Evolutionary conservation across 495 filamentous ascomycete genomes (phyloP).

Genomic region (Xylaria venustula): DNA sequence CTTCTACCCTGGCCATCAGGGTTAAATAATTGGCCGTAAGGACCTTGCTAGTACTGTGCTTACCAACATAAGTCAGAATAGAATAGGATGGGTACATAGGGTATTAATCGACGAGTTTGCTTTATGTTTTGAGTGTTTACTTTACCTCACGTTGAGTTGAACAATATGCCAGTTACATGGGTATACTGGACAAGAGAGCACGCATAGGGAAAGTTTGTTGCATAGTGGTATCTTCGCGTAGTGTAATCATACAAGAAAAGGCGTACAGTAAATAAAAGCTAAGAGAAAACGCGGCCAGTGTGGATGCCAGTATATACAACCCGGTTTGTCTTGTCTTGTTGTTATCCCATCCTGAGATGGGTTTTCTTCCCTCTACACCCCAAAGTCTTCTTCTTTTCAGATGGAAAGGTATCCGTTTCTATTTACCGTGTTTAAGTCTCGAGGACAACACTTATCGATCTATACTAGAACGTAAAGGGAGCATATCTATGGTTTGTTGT

Average conservation of each 20-base stretch:
- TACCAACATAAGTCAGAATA: too few relatives aligned
- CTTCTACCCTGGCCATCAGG: too few relatives aligned
- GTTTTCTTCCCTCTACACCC: not conserved
- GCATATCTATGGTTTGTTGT: conserved; percentile 41
- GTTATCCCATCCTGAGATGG: not conserved
- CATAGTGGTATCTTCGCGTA: not conserved
- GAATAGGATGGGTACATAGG: too few relatives aligned
- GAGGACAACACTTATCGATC: conserved; percentile 2
- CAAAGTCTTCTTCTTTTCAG: not conserved
- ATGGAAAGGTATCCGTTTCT: too few relatives aligned
- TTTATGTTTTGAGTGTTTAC: not conserved
- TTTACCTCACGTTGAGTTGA: not conserved
- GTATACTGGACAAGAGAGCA: not conserved
- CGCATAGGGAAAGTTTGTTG: not conserved
- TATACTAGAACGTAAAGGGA: conserved; percentile 53
- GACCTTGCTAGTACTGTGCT: too few relatives aligned
- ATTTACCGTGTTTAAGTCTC: not conserved
- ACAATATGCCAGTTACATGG: not conserved
- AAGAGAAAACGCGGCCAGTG: not conserved
- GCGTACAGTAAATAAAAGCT: not conserved
- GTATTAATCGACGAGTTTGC: too few relatives aligned
- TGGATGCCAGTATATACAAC: conserved; percentile 1
- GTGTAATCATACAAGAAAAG: not conserved
- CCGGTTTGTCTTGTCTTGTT: not conserved
- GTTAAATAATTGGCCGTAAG: too few relatives aligned